Evolutionary conservation across 148 eudicot species (phyloP).

Genomic region (Cornus florida): DNA sequence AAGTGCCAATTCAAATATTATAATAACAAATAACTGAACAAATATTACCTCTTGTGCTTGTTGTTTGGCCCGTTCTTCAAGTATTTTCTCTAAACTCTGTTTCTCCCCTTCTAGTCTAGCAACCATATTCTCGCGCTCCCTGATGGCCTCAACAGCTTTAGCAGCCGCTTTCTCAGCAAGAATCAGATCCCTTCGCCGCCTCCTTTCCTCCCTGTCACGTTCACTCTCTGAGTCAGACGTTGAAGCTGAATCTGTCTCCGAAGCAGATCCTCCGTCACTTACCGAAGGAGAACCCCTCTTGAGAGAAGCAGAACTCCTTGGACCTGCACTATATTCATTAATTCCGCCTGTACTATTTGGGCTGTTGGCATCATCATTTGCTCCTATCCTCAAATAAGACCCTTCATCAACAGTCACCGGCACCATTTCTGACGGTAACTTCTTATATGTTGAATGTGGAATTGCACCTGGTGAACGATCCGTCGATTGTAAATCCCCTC

Average conservation of each 20-base stretch:
- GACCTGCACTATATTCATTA: conserved; percentile 17
- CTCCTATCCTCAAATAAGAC: conserved; percentile 18
- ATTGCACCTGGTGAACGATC: conserved; percentile 17
- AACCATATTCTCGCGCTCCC: conserved; percentile 81
- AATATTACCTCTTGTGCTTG: conserved; percentile 76
- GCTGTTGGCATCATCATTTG: conserved; percentile 20
- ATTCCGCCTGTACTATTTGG: conserved; percentile 18
- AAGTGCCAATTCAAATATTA: no score
- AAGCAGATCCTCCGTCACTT: conserved; percentile 63
- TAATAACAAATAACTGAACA: not conserved
- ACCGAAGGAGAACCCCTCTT: conserved; percentile 42
- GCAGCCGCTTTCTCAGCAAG: conserved; percentile 92
- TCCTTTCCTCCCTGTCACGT: conserved; percentile 66
- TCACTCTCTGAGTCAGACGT: conserved; percentile 79
- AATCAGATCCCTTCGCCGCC: conserved; percentile 61
- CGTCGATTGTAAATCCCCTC: conserved; percentile 9
- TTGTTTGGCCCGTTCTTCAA: conserved; percentile 91
- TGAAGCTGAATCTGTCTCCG: conserved; percentile 67
- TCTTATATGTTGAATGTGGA: conserved; percentile 2
- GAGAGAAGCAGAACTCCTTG: conserved; percentile 18
- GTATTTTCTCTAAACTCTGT: conserved; percentile 88
- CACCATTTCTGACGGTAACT: conserved; percentile 1
- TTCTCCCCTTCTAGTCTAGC: conserved; percentile 98
- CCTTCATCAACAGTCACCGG: conserved; percentile 13
- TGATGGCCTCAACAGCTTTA: conserved; percentile 76